Evolutionary conservation across 2,329 filamentous ascomycete genomes (phyloP).

Genomic region (Falciphora oryzae): DNA sequence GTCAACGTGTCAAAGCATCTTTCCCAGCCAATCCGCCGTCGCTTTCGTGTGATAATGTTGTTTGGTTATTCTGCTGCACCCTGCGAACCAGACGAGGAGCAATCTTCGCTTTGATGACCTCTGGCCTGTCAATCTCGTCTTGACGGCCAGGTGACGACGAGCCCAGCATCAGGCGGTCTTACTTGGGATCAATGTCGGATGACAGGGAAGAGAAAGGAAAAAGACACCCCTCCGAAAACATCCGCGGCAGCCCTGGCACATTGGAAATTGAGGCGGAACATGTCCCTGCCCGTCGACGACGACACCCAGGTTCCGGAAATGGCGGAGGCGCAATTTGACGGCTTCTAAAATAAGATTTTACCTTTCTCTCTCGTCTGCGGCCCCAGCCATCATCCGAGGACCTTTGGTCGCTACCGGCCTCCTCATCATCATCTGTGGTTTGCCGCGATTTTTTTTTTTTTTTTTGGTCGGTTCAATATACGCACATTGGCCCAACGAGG

Average conservation of each 20-base stretch:
- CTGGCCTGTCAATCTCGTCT: too few relatives aligned
- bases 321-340: not conserved
- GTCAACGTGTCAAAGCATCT: not conserved
- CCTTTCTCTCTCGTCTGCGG: not conserved
- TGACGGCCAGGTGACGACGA: not conserved
- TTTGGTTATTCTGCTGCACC: not conserved
- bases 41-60: not conserved
- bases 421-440: not conserved
- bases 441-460: not conserved
- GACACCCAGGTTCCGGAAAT: not conserved
- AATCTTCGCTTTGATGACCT: too few relatives aligned
- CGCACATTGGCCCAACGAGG: not conserved
- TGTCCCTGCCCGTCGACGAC: not conserved
- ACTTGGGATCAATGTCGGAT: not conserved
- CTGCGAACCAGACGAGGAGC: too few relatives aligned
- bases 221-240: not conserved
- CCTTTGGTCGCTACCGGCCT: too few relatives aligned
- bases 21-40: not conserved
- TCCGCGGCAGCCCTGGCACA: too few relatives aligned
- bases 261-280: conserved; percentile 1
- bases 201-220: not conserved
- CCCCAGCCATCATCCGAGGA: too few relatives aligned
- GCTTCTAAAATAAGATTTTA: not conserved
- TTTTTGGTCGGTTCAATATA: too few relatives aligned
- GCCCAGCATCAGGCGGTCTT: not conserved